A percentile compares a stretch with the other conserved stretches of the same genome.
phyloP scores from a whole-genome alignment of 2,329 filamentous ascomycete species.

The Ophiostoma tasmaniense region DNA sequence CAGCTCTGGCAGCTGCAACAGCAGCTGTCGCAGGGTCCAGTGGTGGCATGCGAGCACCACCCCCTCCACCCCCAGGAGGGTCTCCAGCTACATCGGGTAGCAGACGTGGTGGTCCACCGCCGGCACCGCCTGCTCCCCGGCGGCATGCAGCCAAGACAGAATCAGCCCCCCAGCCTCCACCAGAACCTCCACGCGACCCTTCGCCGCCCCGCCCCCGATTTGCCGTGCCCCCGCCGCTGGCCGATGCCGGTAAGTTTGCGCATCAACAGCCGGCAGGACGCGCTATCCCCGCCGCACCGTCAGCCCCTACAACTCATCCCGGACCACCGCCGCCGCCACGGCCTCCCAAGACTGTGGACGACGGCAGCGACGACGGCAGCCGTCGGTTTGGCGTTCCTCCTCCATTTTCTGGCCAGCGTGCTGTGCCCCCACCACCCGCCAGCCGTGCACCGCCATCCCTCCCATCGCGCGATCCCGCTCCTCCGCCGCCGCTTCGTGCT shows the following conservation, averaged over 20 bases:
- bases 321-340: conserved; percentile 51
- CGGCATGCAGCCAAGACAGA: conserved; percentile 46
- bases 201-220: conserved; percentile 68
- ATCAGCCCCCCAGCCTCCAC: conserved; percentile 24
- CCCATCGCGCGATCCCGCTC: conserved; percentile 9
- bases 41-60: conserved; percentile 28
- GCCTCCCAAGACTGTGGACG: conserved; percentile 63
- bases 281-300: conserved; percentile 40
- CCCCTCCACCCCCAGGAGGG: conserved; percentile 31
- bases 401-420: conserved; percentile 61
- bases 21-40: conserved; percentile 20
- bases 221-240: conserved; percentile 75
- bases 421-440: conserved; percentile 66
- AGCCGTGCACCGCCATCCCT: conserved; percentile 36
- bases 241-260: conserved; percentile 83
- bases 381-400: conserved; percentile 71
- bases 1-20: conserved; percentile 27
- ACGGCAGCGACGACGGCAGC: conserved; percentile 45
- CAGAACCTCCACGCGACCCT: conserved; percentile 57
- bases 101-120: conserved; percentile 38
- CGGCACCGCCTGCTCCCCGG: conserved; percentile 52
- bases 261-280: conserved; percentile 42
- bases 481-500: conserved; percentile 35
- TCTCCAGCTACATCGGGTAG: conserved; percentile 29
- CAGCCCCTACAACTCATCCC: conserved; percentile 58